Percentiles rank a stretch among this genome's conserved stretches.
Conservation (phyloP, 163 green algal species). For the Scenedesmus sp. region DNA sequence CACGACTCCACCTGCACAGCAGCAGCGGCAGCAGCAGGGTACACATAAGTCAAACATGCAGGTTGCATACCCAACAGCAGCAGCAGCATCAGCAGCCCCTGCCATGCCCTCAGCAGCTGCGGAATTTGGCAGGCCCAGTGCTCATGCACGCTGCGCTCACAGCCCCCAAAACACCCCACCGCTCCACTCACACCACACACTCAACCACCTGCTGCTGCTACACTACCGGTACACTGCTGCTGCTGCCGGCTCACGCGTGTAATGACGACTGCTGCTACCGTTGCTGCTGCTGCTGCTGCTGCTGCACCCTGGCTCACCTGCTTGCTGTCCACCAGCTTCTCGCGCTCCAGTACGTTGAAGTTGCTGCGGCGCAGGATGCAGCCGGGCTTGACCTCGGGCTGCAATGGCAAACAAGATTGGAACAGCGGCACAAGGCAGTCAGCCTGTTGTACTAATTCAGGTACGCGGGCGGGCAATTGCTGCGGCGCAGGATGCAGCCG, state of each 20-base stretch:
- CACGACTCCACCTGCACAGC: conserved; percentile 81
- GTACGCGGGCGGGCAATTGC: conserved; percentile 72
- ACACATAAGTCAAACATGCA: not conserved
- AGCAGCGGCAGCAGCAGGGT: conserved; percentile 1
- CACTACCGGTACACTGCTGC: not conserved
- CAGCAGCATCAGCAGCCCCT: not conserved
- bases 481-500: conserved; percentile 61
- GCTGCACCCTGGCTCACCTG: conserved; percentile 57
- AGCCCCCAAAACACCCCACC: too few species aligned
- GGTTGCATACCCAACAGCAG: not conserved
- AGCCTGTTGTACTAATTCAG: not conserved
- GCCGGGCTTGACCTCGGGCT: conserved; percentile 98
- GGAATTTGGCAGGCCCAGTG: too few species aligned
- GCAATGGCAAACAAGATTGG: conserved; percentile 53
- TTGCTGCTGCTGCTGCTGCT: conserved; percentile 4
- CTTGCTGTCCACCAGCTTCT: conserved; percentile 84
- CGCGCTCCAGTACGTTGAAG: conserved; percentile 91
- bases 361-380: conserved; percentile 96
- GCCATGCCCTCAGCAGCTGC: too few species aligned
- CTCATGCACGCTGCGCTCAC: too few species aligned
- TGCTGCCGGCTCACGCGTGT: not conserved
- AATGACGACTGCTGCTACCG: not conserved
- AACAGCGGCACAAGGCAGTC: not conserved
- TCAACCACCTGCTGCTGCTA: too few species aligned
- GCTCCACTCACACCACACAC: too few species aligned